These are phyloP conservation scores for Dryas integrifolia DNA, from an alignment of 331 rosid genomes.

Conservation along the genomic window DNA sequence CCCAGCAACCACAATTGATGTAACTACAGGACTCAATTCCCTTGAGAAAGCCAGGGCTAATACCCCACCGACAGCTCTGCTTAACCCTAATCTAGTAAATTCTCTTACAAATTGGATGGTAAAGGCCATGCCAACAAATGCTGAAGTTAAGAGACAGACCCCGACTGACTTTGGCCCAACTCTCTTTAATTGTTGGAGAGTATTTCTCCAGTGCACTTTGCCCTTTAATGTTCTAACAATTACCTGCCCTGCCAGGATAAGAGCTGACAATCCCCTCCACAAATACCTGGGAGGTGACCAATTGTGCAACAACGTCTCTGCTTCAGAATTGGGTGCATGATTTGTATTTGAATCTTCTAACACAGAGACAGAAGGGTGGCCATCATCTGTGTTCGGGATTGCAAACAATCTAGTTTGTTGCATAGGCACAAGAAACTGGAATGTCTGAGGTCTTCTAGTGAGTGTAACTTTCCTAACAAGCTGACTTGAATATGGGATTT, in stretches of 20 bases:
- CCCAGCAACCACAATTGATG: constrained; percentile 90
- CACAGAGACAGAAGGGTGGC: constrained; percentile 47
- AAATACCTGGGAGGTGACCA: constrained; percentile 88
- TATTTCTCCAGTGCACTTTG: constrained; percentile 79
- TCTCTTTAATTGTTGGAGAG: constrained; percentile 87
- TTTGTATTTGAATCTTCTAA: constrained; percentile 58
- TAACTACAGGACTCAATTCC: constrained; percentile 93
- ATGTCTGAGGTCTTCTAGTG: constrained; percentile 31
- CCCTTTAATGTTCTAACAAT: constrained; percentile 65
- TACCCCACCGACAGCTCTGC: constrained; percentile 95
- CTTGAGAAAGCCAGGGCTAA: constrained; percentile 92
- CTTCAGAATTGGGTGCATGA: constrained; percentile 42
- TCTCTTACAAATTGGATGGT: constrained; percentile 92
- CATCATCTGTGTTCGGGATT: constrained; percentile 49
- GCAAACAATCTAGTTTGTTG: constrained; percentile 44
- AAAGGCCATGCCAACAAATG: constrained; percentile 98
- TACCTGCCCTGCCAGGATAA: constrained; percentile 79
- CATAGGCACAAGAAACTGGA: constrained; percentile 22
- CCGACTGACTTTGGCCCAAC: constrained; percentile 92
- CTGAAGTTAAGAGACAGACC: constrained; percentile 86
- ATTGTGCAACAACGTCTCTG: constrained; percentile 42
- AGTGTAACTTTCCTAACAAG: constrained; percentile 30
- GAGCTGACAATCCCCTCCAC: constrained; percentile 89
- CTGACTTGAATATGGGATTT: constrained; percentile 31
- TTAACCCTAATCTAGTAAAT: constrained; percentile 86